Conservation (phyloP, 805 yeast species). For the Priceomyces haplophilus region DNA sequence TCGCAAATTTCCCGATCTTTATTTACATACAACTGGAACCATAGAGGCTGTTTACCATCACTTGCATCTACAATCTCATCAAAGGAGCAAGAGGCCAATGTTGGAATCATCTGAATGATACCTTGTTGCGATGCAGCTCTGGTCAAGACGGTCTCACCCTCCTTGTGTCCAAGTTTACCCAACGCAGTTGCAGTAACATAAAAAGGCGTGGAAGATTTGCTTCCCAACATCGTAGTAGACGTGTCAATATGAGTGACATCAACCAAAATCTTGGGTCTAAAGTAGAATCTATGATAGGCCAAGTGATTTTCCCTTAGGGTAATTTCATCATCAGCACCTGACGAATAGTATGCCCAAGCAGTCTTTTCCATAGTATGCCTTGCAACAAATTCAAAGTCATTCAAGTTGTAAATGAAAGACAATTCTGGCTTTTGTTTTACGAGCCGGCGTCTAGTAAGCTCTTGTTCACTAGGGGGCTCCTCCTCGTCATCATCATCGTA, state of each 20-base stretch:
- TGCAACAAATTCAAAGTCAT: conserved; percentile 87
- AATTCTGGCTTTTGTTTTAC: conserved; percentile 60
- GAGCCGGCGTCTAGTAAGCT: conserved; percentile 21
- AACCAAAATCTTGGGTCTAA: conserved; percentile 78
- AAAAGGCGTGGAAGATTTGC: conserved; percentile 68
- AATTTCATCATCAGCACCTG: conserved; percentile 92
- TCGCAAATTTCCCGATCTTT: conserved; percentile 65
- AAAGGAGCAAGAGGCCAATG: conserved; percentile 82
- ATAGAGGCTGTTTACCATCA: conserved; percentile 65
- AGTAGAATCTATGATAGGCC: conserved; percentile 84
- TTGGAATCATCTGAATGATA: conserved; percentile 86
- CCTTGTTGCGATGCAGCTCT: conserved; percentile 72
- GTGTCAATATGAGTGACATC: conserved; percentile 75
- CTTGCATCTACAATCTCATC: conserved; percentile 81
- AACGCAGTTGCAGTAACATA: conserved; percentile 90
- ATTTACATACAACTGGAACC: conserved; percentile 88
- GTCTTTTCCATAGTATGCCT: conserved; percentile 65
- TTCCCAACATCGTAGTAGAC: conserved; percentile 74
- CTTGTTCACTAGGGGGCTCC: conserved; percentile 27
- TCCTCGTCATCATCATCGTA: conserved; percentile 42
- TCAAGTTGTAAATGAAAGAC: conserved; percentile 66
- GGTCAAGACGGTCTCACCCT: conserved; percentile 86
- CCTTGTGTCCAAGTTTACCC: conserved; percentile 89
- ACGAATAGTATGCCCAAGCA: conserved; percentile 92
- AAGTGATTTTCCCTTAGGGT: conserved; percentile 86